Conservation (phyloP, 2,329 filamentous ascomycete genomes). For the Dactylonectria estremocensis region DNA sequence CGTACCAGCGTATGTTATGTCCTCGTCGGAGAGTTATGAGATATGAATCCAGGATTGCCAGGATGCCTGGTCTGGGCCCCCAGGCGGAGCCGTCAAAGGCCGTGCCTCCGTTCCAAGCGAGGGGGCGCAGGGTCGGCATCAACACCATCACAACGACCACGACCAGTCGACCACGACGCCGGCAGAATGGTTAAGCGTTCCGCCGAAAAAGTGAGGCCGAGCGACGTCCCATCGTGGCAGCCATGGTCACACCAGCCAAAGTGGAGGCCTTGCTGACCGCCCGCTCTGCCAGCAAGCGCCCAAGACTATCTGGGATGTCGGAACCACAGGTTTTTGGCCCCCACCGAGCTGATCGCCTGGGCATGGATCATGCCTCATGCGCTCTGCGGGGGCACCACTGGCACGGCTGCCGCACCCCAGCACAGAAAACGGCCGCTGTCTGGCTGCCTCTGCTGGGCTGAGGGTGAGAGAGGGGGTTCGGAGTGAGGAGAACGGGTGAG, state of each 20-base stretch:
- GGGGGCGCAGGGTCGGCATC: not conserved
- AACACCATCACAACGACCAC: not conserved
- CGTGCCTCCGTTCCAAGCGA: not conserved
- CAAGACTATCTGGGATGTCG: not conserved
- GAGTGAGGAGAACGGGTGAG: not conserved
- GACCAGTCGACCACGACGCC: not conserved
- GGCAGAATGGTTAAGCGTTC: not conserved
- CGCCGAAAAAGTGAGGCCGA: not conserved
- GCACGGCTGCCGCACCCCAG: not conserved
- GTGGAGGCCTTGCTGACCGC: constrained; percentile 27
- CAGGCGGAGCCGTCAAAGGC: not conserved
- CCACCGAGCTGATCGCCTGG: constrained; percentile 31
- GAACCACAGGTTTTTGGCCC: constrained; percentile 26
- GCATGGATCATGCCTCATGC: constrained; percentile 31
- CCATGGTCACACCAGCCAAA: not conserved
- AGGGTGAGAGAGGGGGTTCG: not conserved
- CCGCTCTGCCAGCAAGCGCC: constrained; percentile 24
- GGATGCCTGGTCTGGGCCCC: not conserved
- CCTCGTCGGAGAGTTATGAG: not conserved
- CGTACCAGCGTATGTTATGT: not conserved
- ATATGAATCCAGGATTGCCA: not conserved
- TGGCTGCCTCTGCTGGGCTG: constrained; percentile 4
- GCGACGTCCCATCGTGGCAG: not conserved
- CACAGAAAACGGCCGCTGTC: not conserved
- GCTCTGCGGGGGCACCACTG: constrained; percentile 1